Evolutionary conservation across 2,329 filamentous ascomycete species (phyloP).

Genomic region (Trichoderma sp.): DNA sequence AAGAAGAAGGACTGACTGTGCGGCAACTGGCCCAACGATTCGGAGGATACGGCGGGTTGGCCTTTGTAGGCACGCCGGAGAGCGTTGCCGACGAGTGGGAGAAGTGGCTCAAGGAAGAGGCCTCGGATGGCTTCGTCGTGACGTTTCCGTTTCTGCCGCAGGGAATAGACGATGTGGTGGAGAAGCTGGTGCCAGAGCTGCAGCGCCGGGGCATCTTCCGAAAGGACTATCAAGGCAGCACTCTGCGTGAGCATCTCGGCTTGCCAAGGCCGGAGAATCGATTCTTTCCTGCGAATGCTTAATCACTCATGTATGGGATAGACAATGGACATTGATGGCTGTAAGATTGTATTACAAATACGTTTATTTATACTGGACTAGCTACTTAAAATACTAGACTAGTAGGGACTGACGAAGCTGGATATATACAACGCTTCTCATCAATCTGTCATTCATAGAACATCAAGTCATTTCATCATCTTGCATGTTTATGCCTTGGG

Average conservation of each 20-base stretch:
- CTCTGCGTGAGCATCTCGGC: constrained; percentile 58
- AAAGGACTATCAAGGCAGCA: constrained; percentile 55
- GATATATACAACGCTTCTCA: constrained; percentile 8
- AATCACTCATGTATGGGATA: background rate
- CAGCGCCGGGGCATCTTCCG: constrained; percentile 56
- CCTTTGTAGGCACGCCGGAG: constrained; percentile 55
- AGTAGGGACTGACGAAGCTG: background rate
- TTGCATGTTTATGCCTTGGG: constrained; percentile 32
- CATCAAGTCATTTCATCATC: background rate
- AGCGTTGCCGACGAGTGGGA: constrained; percentile 55
- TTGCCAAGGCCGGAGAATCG: constrained; percentile 50
- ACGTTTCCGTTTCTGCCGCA: constrained; percentile 55
- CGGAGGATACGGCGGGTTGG: constrained; percentile 54
- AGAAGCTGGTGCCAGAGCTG: constrained; percentile 54
- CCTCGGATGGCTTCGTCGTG: constrained; percentile 56
- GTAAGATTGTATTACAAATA: background rate
- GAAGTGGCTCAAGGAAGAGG: constrained; percentile 52
- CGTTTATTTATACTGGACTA: background rate
- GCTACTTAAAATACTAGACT: background rate
- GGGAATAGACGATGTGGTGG: constrained; percentile 53
- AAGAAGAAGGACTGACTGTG: constrained; percentile 52
- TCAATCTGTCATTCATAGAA: background rate
- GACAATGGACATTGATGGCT: background rate
- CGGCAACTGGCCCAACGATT: constrained; percentile 55
- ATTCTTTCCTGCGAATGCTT: constrained; percentile 38